Base-by-base conservation (phyloP, 805 yeast genomes). In the Candida jianshihensis region DNA sequence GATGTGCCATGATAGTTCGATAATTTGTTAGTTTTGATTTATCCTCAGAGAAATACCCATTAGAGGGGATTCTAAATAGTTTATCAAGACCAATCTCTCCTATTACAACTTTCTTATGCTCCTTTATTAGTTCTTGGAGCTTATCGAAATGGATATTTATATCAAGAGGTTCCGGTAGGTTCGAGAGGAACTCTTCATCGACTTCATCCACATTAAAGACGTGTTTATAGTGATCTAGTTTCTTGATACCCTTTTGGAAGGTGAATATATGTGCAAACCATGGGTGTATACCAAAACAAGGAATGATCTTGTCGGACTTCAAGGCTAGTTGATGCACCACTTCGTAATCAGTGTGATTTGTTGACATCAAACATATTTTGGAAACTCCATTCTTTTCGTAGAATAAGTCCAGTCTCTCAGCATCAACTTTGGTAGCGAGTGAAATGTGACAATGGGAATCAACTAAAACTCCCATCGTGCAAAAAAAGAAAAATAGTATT, bases 41-140 rank as follows among this genome's bases (percentile, higher is more conserved):
- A 16, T 42, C 33, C 2, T 22, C 34, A 13, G 79, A 79, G 39
- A 61, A 63, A 50, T 56, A 76, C 2, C 88, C 87, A 38, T 60
- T 61, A 37, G 56, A 48, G 3, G 94, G 95, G 4, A 89, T 56
- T 26, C 84, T 58, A 51, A 85, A 84, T 21, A 75, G 51, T 55
- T 80, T 83, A 56, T 90, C 98, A 3, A 92, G 60, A 0, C 98
- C 98, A n/a, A 87, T 70, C 49, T 90, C 98, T 1, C 98, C 98
- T 9, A 90, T 65, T 11, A 84, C 71, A 16, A 49, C 52, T 5
- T 34, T 30, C 20, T 19, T 24, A 26, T 26, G 29, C 13, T 36
- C 14, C 15, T 34, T 26, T n/a, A 47, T 38, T 19, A 49, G 40
- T 5, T 9, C 6, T 11, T 17, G 20, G 10, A 55, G 47, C 12